Conservation (phyloP, 495 filamentous ascomycete genomes). For the Aspergillus heteromorphus region DNA sequence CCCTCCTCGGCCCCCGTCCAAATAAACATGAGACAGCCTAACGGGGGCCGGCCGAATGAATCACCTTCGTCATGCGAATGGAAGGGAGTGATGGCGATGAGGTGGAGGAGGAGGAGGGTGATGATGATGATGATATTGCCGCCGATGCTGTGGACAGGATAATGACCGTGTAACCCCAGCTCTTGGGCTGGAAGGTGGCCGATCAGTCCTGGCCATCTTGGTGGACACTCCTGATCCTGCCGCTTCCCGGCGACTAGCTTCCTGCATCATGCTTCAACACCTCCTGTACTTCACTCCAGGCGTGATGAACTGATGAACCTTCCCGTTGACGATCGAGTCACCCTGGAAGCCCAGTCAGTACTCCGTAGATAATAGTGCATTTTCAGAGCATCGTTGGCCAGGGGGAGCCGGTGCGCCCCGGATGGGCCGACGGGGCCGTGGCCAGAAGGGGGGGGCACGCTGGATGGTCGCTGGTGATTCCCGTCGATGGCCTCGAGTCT, state of each 20-base stretch:
- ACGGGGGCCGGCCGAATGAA: slow-evolving; percentile 26
- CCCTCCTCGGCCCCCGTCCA: slow-evolving; percentile 23
- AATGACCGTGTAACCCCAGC: slow-evolving; percentile 16
- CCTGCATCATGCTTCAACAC: slow-evolving; percentile 10
- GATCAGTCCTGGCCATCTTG: slow-evolving; percentile 15
- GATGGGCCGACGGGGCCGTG: slow-evolving; percentile 15
- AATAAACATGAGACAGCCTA: slow-evolving; percentile 48
- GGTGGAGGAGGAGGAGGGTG: not conserved
- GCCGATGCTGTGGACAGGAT: not conserved
- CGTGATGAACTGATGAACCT: not conserved
- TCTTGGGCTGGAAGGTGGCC: slow-evolving; percentile 4
- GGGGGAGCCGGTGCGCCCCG: slow-evolving; percentile 1
- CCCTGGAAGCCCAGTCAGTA: not conserved
- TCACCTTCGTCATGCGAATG: not conserved
- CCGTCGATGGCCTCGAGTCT: not conserved
- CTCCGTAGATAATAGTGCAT: too few species aligned
- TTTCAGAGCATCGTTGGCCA: not conserved
- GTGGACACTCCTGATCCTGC: slow-evolving; percentile 10
- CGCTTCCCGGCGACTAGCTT: slow-evolving; percentile 16
- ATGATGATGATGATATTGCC: not conserved
- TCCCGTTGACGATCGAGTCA: slow-evolving; percentile 9
- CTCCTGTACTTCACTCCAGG: not conserved
- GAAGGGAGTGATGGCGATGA: not conserved
- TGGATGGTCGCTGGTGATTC: not conserved
- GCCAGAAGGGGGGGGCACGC: not conserved